Evolutionary conservation across 2,329 filamentous ascomycete genomes (phyloP), one percentile per base, ranked within the genome.

Genomic region (Epichloe amarillans): DNA sequence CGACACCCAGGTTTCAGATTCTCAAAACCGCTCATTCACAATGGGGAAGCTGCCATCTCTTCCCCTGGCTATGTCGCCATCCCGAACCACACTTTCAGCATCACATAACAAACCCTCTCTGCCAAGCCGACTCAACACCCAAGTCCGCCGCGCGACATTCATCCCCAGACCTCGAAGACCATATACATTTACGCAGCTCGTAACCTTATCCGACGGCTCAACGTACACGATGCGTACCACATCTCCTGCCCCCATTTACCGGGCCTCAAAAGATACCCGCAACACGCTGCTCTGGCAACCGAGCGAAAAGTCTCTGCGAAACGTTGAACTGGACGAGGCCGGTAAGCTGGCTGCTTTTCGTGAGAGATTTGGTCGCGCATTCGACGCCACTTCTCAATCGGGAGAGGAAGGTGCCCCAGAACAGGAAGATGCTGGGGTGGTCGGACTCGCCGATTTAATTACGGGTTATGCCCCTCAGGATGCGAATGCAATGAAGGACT

Each of bases 101-200:
- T 17, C 35, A 35, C 37, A 57, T 54, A 56, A 59, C 67, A 41
- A 51, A 47, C 57, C 60, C 54, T 50, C 57, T 36, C 38, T 40
- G 52, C 53, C 58, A 23, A 53, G 51, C 5, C 54, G 61, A 53
- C 61, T 65, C 42, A 57, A 58, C 67, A 47, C 49, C 47, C 85
- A 90, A 71, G 74, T 82, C 64, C 84, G 89, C 54, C 81, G 88
- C 65, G 93, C 93, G 49, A 89, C 86, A 23, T 85, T 95, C 56
- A 80, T 97, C 64, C 79, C 78, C 55, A 88, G 93, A 15, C 89
- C 89, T n/a, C 86, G 89, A 63, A 82, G 90, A 5, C 91, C 93
- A 41, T 97, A 96, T 76, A 88, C 84, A 58, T 97, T 96, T 75
- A 96, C 91, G n/a, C 93, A 98, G 71, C 79, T 98, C 54, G 76